A percentile compares a stretch with the other conserved stretches of the same genome.
Conservation (phyloP, 163 green algal genomes). For the Coccomyxa subellipsoidea region DNA sequence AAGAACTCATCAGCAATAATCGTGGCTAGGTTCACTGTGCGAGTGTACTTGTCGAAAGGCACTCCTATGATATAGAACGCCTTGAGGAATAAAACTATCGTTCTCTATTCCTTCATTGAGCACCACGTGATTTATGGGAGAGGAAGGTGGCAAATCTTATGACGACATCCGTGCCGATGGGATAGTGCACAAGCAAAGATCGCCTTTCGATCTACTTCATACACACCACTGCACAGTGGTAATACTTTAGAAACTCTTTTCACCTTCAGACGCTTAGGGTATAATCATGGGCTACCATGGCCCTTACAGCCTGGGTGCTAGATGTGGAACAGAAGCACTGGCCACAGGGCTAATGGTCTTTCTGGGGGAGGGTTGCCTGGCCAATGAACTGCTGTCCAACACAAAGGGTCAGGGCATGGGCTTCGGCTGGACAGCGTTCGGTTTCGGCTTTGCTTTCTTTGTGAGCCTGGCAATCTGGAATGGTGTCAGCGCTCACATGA, state of each 20-base stretch:
- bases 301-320: not conserved
- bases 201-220: too few species aligned
- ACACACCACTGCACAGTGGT: too few species aligned
- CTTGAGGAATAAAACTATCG: too few species aligned
- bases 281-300: not conserved
- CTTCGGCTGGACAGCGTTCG: constrained; percentile 1
- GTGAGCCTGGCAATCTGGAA: not conserved
- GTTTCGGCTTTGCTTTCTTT: not conserved
- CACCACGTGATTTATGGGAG: too few species aligned
- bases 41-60: too few species aligned
- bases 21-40: too few species aligned
- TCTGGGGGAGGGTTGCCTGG: not conserved
- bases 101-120: too few species aligned
- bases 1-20: too few species aligned
- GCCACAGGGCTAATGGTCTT: constrained; percentile 1
- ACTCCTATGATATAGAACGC: too few species aligned
- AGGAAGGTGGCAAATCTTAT: too few species aligned
- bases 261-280: not conserved
- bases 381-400: not conserved
- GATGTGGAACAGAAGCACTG: not conserved
- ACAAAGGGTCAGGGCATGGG: constrained; percentile 3
- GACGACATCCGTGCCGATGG: too few species aligned
- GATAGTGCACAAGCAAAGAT: too few species aligned
- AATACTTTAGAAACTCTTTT: not conserved
- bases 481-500: constrained; percentile 1